Percentiles rank a stretch among this genome's conserved stretches.
phyloP scores from a whole-genome alignment of 768 basidiomycete species.

The Trametes punicea region DNA sequence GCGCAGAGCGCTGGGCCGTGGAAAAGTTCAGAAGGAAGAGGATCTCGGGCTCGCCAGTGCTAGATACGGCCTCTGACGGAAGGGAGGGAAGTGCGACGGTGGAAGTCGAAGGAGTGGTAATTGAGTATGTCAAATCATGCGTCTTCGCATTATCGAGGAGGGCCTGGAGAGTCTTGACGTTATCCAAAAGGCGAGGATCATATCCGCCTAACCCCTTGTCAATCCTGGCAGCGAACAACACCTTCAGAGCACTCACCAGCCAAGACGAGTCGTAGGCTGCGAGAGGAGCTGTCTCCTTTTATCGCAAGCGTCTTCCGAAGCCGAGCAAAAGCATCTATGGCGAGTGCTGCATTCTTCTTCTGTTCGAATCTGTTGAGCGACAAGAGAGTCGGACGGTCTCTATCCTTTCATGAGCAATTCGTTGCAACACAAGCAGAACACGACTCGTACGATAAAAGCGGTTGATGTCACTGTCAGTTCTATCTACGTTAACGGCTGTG shows the following conservation, averaged over 20 bases:
- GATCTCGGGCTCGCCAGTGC: constrained; percentile 46
- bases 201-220: constrained; percentile 64
- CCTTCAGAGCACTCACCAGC: constrained; percentile 49
- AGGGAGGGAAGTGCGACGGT: constrained; percentile 39
- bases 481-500: constrained; percentile 37
- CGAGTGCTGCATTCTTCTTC: constrained; percentile 89
- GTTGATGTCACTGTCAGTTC: constrained; percentile 46
- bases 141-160: constrained; percentile 59
- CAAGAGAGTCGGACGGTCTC: constrained; percentile 68
- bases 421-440: neutral
- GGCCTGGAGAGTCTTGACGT: constrained; percentile 60
- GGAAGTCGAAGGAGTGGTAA: constrained; percentile 49
- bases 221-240: neutral
- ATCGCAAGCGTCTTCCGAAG: constrained; percentile 35
- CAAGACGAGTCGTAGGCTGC: constrained; percentile 64
- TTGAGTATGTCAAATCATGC: constrained; percentile 53
- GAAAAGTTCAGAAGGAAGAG: constrained; percentile 93
- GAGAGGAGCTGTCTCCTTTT: constrained; percentile 22
- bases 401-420: constrained; percentile 25
- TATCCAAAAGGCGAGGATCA: constrained; percentile 84
- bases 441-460: constrained; percentile 55
- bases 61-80: constrained; percentile 32
- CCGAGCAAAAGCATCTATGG: constrained; percentile 71
- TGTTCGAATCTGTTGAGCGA: constrained; percentile 94
- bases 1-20: constrained; percentile 74